Conservation (phyloP, 768 basidiomycete species). For the Lactarius vividus region DNA sequence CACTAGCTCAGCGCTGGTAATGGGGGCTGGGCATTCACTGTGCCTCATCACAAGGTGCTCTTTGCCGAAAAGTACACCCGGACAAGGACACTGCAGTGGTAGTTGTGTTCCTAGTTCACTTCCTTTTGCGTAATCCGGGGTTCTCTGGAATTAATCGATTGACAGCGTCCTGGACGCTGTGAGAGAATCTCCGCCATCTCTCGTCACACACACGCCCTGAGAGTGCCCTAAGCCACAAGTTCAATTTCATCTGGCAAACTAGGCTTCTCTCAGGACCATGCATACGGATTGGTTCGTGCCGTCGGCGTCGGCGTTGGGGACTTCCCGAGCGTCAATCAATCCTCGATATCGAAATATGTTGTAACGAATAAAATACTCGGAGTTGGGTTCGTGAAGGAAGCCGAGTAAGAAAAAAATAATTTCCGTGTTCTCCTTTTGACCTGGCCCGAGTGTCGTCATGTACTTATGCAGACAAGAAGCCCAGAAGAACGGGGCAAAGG, state of each 20-base stretch:
- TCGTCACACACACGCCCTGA: background rate
- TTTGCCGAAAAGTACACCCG: background rate
- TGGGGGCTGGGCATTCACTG: background rate
- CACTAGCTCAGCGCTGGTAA: background rate
- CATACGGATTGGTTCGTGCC: background rate
- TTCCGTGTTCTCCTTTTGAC: background rate
- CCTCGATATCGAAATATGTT: background rate
- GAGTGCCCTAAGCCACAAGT: background rate
- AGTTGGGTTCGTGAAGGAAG: background rate
- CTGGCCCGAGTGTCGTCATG: background rate
- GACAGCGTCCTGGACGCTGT: background rate
- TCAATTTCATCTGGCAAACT: background rate
- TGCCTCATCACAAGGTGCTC: background rate
- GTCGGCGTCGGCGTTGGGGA: background rate
- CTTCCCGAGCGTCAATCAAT: background rate
- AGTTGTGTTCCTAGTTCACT: background rate
- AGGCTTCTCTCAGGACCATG: background rate
- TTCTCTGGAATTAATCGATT: too few relatives aligned
- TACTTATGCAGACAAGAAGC: background rate
- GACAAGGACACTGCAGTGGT: background rate
- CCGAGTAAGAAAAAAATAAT: background rate
- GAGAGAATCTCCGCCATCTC: background rate
- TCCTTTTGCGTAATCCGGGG: too few relatives aligned
- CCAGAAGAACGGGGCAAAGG: background rate
- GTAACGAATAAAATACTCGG: background rate